These are phyloP conservation scores for Tuber indicum DNA, from an alignment of 495 filamentous ascomycete species.

Conservation along the genomic window DNA sequence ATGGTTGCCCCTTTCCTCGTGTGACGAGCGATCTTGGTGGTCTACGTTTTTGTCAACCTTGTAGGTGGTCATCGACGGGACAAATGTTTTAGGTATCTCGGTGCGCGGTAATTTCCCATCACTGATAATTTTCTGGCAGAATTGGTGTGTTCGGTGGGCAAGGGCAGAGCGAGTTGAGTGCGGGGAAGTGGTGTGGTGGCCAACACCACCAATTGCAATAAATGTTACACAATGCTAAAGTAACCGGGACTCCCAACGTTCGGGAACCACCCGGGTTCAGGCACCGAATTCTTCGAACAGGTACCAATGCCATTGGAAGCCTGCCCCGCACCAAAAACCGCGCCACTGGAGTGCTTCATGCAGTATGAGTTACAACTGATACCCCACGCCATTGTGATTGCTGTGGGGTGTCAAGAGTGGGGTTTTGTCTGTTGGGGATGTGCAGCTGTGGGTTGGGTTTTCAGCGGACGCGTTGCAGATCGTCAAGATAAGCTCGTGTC, in stretches of 20 bases:
- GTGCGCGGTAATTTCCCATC: not conserved
- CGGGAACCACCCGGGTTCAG: not conserved
- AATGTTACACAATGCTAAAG: not conserved
- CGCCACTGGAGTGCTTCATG: not conserved
- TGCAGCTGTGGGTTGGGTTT: not conserved
- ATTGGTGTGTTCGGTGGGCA: not conserved
- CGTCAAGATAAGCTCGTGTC: not conserved
- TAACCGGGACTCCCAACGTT: not conserved
- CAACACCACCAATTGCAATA: not conserved
- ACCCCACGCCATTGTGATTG: not conserved
- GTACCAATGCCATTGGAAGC: not conserved
- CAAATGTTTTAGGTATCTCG: not conserved
- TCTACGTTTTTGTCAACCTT: conserved; percentile 2
- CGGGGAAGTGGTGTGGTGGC: not conserved
- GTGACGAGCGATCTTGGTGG: not conserved
- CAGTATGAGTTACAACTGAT: not conserved
- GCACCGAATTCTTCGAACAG: not conserved
- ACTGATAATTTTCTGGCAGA: not conserved
- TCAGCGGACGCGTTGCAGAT: not conserved
- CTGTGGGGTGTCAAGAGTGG: not conserved
- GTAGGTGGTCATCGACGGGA: not conserved
- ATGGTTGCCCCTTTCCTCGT: not conserved
- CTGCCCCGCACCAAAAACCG: not conserved
- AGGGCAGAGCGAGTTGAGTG: not conserved
- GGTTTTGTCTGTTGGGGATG: not conserved